Base-by-base conservation (phyloP, 1,139 yeast genomes). In the Geotrichum fermentans region DNA sequence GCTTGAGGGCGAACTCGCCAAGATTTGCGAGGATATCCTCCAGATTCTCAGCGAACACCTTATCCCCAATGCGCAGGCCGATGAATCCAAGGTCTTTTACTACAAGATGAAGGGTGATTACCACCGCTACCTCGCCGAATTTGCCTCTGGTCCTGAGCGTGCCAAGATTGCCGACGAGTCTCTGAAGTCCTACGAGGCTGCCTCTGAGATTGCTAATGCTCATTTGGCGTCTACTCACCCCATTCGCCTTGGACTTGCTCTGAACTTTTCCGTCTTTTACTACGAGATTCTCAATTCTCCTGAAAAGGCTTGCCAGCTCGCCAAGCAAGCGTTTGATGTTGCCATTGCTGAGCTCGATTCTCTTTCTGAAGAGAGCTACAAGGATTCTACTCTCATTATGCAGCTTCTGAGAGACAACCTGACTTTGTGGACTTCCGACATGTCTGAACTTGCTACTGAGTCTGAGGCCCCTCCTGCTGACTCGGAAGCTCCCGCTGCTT, bases 71-170 rank as follows among this genome's bases (percentile, higher is more conserved):
- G 97, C 98, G 58, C 94, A 87, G 71, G 82, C 95, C 58, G 97
- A 97, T 64, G 98, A 92, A 75, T 88, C 97, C 51, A 90, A 90
- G 79, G 98, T 92, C 53, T 92, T 92, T 73, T 92, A 92, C 80
- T 90, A 88, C 77, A 92, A 92, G 82, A 90, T 92, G 97, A 90
- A 92, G 79, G 98, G 98, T 76, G 98, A 92, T 72, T 92, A 92
- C 79, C 96, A 90, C 78, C 95, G 98, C 78, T 92, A 92, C 73
- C 80, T 92, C 73, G 98, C 98, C 56, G 98, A 92, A 75, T 90
- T 92, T 67, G 95, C 97, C 59, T 77, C 84, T 60, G 82, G 89
- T 61, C 96, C 89, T 63, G 87, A 86, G 75, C 87, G 97, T 71
- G 88, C 88, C 71, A 90, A 82, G 61, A 96, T 97, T 58, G 95